Evolutionary conservation across 495 filamentous ascomycete genomes (phyloP).

Genomic region (Lichenothelia convexa): DNA sequence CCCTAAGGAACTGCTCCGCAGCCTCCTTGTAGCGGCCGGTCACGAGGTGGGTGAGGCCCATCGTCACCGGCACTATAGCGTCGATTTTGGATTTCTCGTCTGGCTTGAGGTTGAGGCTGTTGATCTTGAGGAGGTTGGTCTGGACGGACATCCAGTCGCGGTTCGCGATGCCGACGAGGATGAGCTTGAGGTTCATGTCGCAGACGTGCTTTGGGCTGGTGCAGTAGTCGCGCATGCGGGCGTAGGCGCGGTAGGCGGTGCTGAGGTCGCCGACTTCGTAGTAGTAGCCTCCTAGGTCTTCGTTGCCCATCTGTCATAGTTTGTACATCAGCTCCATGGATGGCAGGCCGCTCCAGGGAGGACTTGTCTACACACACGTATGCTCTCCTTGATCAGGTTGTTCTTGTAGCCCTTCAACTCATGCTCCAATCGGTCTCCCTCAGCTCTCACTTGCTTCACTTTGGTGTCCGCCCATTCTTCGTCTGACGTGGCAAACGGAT

Average conservation of each 20-base stretch:
- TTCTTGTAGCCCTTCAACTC: constrained; percentile 92
- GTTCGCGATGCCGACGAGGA: constrained; percentile 49
- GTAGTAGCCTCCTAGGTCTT: constrained; percentile 54
- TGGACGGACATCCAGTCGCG: constrained; percentile 46
- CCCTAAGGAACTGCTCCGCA: constrained; percentile 49
- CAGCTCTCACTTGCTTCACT: constrained; percentile 40
- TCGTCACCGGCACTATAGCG: constrained; percentile 34
- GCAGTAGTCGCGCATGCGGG: constrained; percentile 58
- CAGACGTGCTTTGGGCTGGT: constrained; percentile 50
- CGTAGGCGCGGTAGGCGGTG: constrained; percentile 47
- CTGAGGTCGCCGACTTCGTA: constrained; percentile 43
- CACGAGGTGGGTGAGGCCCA: constrained; percentile 55
- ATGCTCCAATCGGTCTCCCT: constrained; percentile 54
- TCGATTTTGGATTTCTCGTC: constrained; percentile 21
- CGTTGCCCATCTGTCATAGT: constrained; percentile 48
- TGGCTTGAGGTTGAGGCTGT: constrained; percentile 36
- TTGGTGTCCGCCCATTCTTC: constrained; percentile 47
- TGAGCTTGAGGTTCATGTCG: constrained; percentile 50
- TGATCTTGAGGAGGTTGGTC: constrained; percentile 50
- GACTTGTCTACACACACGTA: constrained; percentile 38
- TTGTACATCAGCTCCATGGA: background rate
- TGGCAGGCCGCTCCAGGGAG: background rate
- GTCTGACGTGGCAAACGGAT: constrained; percentile 49
- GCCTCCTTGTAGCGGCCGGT: constrained; percentile 49
- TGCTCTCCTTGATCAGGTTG: constrained; percentile 94